Evolutionary conservation across 176 grass and related monocot genomes (phyloP).

Genomic region (Bromus sterilis): DNA sequence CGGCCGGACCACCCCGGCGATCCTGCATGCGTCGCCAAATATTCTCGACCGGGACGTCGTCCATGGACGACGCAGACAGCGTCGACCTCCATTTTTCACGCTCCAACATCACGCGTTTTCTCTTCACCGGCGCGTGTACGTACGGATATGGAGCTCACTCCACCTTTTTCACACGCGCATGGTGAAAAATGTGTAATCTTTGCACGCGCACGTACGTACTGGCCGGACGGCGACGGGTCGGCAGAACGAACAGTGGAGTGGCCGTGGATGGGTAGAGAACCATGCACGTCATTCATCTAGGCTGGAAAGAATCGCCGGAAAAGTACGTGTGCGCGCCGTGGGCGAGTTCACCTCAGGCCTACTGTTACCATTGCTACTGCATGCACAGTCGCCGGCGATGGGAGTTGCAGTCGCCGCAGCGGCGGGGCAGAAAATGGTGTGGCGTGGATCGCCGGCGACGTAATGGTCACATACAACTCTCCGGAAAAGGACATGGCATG

Average conservation of each 20-base stretch:
- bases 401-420: not conserved
- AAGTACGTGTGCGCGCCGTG: not conserved
- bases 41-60: constrained; percentile 28
- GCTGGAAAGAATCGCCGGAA: not conserved
- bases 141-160: no score
- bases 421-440: not conserved
- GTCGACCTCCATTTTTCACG: not conserved
- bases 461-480: not conserved
- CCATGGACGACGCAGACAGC: not conserved
- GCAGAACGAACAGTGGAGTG: not conserved
- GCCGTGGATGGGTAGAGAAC: not conserved
- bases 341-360: constrained; percentile 2
- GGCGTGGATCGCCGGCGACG: not conserved
- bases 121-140: not conserved
- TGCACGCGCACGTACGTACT: not conserved
- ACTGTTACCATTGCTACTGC: not conserved
- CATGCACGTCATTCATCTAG: not conserved
- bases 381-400: not conserved
- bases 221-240: not conserved
- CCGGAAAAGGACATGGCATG: constrained; percentile 14
- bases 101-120: not conserved
- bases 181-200: not conserved
- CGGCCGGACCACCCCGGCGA: constrained; percentile 16
- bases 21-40: constrained; percentile 35
- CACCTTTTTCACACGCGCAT: not conserved